Percentiles rank a stretch among this genome's conserved stretches.
Conservation (phyloP, 164 flowering plant genomes). For the Taxillus chinensis region DNA sequence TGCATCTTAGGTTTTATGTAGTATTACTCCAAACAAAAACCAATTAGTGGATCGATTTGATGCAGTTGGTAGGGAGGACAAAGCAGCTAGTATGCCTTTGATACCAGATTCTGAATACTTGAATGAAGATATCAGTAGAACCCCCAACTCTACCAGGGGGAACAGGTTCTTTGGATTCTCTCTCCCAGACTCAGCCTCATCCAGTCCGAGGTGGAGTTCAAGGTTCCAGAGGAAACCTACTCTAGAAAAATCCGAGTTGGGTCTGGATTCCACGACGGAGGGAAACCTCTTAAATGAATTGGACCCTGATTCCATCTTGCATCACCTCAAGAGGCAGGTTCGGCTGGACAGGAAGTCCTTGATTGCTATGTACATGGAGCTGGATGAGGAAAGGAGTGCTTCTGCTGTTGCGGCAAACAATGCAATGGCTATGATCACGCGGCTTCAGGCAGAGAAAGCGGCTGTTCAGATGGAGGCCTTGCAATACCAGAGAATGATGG, state of each 20-base stretch:
- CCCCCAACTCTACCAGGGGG: constrained; percentile 13
- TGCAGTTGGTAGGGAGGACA: constrained; percentile 33
- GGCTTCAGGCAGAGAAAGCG: constrained; percentile 83
- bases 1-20: too few relatives aligned
- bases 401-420: constrained; percentile 72
- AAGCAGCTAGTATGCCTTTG: constrained; percentile 25
- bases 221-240: constrained; percentile 26
- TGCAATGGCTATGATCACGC: constrained; percentile 92
- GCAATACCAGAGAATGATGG: constrained; percentile 95
- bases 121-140: constrained; percentile 11
- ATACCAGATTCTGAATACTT: constrained; percentile 36
- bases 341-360: constrained; percentile 46
- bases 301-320: constrained; percentile 33
- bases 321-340: constrained; percentile 46
- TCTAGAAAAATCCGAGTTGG: constrained; percentile 31
- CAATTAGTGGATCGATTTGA: neutral
- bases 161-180: constrained; percentile 53
- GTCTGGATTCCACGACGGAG: constrained; percentile 20
- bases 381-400: constrained; percentile 84
- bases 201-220: constrained; percentile 39
- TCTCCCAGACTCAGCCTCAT: constrained; percentile 38
- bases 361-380: constrained; percentile 48
- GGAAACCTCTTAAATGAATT: constrained; percentile 21
- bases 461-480: constrained; percentile 81
- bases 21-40: too few relatives aligned